Evolutionary conservation across 164 flowering plant genomes (phyloP).

Genomic region (Santalum album): DNA sequence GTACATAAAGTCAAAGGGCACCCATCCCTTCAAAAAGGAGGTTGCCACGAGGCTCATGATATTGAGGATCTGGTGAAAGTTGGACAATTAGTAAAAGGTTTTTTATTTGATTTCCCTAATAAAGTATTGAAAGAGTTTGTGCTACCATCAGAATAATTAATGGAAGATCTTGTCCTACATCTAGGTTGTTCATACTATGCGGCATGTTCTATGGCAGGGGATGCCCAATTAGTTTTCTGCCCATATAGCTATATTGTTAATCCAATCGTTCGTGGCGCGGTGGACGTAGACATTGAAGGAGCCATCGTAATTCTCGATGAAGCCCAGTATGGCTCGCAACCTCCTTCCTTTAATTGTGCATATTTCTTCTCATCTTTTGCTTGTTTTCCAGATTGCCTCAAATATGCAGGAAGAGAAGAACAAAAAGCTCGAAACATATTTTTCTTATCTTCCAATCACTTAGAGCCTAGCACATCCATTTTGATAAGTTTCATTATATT

Average conservation of each 20-base stretch:
- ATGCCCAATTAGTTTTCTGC: slow-evolving; percentile 81
- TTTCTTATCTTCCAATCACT: too few relatives aligned
- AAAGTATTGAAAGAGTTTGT: background rate
- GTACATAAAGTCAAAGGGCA: slow-evolving; percentile 58
- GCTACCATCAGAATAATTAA: background rate
- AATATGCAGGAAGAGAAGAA: too few relatives aligned
- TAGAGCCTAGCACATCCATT: background rate
- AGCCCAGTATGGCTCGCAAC: slow-evolving; percentile 67
- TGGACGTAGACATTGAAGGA: slow-evolving; percentile 78
- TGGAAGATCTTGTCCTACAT: slow-evolving; percentile 1
- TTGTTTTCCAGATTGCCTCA: background rate
- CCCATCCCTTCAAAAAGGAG: slow-evolving; percentile 78
- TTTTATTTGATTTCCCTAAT: background rate
- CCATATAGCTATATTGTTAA: slow-evolving; percentile 84
- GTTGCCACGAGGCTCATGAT: slow-evolving; percentile 85
- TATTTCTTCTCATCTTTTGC: background rate
- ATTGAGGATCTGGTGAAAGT: slow-evolving; percentile 95
- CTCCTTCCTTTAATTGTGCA: background rate
- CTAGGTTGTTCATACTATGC: slow-evolving; percentile 95
- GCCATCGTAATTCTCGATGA: slow-evolving; percentile 87
- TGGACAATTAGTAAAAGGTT: slow-evolving; percentile 29
- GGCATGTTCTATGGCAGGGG: slow-evolving; percentile 75
- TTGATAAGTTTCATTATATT: background rate
- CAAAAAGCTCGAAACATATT: too few relatives aligned
- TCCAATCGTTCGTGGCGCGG: slow-evolving; percentile 70